These are phyloP conservation scores for Lentinula detonsa DNA, from an alignment of 768 basidiomycete species.

Conservation along the genomic window DNA sequence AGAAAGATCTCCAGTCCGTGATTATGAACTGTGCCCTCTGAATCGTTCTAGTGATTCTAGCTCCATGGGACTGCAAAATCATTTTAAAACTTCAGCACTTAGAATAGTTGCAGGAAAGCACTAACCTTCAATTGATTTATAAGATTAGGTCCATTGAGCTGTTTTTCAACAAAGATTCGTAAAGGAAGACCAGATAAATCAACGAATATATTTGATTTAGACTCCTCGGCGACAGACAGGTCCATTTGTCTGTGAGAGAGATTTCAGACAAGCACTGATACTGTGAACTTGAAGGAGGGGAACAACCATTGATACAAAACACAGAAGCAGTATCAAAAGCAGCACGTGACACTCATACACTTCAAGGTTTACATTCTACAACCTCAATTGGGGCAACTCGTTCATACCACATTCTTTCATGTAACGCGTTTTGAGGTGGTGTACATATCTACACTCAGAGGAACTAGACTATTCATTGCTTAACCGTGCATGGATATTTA, in stretches of 20 bases:
- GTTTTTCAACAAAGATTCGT: neutral
- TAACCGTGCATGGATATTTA: too few species aligned
- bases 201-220: neutral
- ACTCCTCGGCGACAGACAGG: neutral
- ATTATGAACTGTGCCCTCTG: slow-evolving; percentile 33
- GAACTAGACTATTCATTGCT: too few species aligned
- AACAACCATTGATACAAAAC: too few species aligned
- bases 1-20: neutral
- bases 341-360: neutral
- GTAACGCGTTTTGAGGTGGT: too few species aligned
- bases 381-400: too few species aligned
- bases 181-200: neutral
- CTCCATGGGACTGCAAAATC: neutral
- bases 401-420: too few species aligned
- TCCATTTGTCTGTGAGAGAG: neutral
- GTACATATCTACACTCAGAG: too few species aligned
- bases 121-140: slow-evolving; percentile 14
- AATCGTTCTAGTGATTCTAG: neutral
- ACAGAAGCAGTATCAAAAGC: neutral
- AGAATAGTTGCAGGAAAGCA: neutral
- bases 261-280: neutral
- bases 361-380: too few species aligned
- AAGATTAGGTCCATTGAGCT: neutral
- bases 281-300: neutral
- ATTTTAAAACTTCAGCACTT: neutral